Evolutionary conservation across 495 filamentous ascomycete species (phyloP).

Genomic region (Penicillium herquei): DNA sequence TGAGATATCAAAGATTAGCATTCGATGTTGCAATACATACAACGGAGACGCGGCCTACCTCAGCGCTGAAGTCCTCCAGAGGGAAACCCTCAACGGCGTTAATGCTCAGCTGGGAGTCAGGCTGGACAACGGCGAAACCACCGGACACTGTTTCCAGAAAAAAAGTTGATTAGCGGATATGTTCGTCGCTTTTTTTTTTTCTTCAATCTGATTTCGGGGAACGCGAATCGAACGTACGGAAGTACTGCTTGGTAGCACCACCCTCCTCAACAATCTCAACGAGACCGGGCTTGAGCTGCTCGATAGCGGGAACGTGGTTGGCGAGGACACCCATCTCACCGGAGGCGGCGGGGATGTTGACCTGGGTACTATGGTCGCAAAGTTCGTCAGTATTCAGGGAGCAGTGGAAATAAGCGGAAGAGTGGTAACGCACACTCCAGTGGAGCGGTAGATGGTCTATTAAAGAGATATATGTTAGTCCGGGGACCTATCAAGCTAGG

Average conservation of each 20-base stretch:
- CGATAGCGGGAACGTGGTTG: constrained; percentile 97
- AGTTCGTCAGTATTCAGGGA: constrained; percentile 37
- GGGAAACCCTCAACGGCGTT: constrained; percentile 95
- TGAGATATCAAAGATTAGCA: constrained; percentile 11
- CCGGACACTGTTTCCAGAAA: constrained; percentile 69
- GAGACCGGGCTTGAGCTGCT: constrained; percentile 95
- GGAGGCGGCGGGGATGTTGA: constrained; percentile 97
- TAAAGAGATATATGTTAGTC: constrained; percentile 23
- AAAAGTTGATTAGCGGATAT: constrained; percentile 21
- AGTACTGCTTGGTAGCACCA: constrained; percentile 93
- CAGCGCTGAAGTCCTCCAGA: constrained; percentile 91
- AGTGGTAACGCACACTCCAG: constrained; percentile 60
- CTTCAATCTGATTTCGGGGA: not conserved
- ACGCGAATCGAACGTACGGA: constrained; percentile 69
- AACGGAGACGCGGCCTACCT: constrained; percentile 45
- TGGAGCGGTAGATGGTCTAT: constrained; percentile 72
- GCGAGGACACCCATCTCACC: constrained; percentile 99
- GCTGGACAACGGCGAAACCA: constrained; percentile 95
- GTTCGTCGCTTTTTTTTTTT: not conserved
- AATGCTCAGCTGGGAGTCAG: constrained; percentile 91
- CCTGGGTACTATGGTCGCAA: constrained; percentile 72
- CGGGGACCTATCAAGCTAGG: constrained; percentile 2
- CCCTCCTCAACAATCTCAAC: constrained; percentile 95
- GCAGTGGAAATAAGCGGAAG: constrained; percentile 6
- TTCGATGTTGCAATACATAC: too few relatives aligned